Base-by-base conservation (phyloP, 495 filamentous ascomycete species). In the Podospora pseudopauciseta region DNA sequence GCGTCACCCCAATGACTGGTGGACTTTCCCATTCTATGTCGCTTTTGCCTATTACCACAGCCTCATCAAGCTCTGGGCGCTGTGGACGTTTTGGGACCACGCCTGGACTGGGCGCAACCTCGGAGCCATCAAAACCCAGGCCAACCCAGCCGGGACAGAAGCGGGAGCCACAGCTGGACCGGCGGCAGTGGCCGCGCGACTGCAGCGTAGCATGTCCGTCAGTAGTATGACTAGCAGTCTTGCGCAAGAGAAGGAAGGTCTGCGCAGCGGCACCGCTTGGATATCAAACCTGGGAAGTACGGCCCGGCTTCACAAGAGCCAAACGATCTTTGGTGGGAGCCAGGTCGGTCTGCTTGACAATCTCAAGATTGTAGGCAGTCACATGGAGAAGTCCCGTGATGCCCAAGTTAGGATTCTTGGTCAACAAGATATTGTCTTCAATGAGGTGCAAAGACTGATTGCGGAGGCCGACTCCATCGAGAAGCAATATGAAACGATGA, bases 41-140 rank as follows among this genome's bases (percentile, higher is more conserved):
- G 27, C 79, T 15, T 91, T 89, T 73, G 85, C 80, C 16, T 91
- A 89, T 74, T 81, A 86, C 65, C 89, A 91, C 70, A 80, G 80
- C 53, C 69, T 87, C 53, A 85, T 90, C 77, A 90, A 90, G 77
- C 64, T 88, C n/a, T 86, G 85, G 71, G 86, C 87, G 0, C 72
- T 87, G 62, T 70, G 88, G 13, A 90, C 87, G 39, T 78, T 84
- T 67, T 80, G 70, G 68, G 72, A 78, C 63, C 69, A 66, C 66
- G 18, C 59, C 16, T 79, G 77, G 77, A 69, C 66, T 34, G 77
- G 77, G 11, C 67, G 77, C 13, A 49, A 49, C 15, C 39, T 49
- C 3, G 39, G 39, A 49, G 39, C 39, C 2, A 49, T 49, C 39
- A 49, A 49, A 18, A 49, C 39, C 39, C 5, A 49, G 5, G 39